Evolutionary conservation across 345 rosid genomes (phyloP), one percentile per base, ranked within the genome.

Genomic region (Excoecaria agallocha): DNA sequence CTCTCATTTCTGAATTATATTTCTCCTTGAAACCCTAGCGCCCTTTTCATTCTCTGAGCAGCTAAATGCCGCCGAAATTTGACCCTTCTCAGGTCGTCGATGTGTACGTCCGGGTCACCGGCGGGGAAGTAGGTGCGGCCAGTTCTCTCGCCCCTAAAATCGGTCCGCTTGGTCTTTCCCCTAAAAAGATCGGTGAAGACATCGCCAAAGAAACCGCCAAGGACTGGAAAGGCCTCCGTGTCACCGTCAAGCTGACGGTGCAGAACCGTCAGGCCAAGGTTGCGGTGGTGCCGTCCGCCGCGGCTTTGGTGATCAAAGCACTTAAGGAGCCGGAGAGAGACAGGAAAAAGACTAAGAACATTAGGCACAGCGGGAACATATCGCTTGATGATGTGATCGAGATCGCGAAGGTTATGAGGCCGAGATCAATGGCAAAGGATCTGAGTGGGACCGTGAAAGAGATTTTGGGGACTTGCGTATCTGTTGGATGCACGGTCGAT

Each of bases 311-410:
- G 1, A 78, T 78, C 51, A 78, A 72, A 56, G 73, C 77, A 19
- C 72, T 78, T 17, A 78, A 78, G 73, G 81, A 78, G 62, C 81
- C 81, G 0, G 81, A 78, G 81, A 72, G 81, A 38, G 81, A 78
- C 66, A 77, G 80, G 68, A 77, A 77, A 65, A 77, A 77, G 71
- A 71, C 76, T 13, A 77, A 77, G 76, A 77, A 77, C 56, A 77
- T 77, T 12, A 77, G 71, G 67, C 80, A 77, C 66, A 71, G 24
- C 16, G 77, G 77, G 4, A 74, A 74, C 22, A 57, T 74, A 12
- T 57, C 77, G 6, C 77, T 74, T 3, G 77, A 74, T 52, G 77
- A 74, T 39, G 77, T 74, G 0, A 74, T 74, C 11, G 77, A 74
- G 77, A 74, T 74, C 12, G 77, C 77, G 0, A 74, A 66, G 77